A percentile compares a stretch with the other conserved stretches of the same genome.
Evolutionary conservation across 2,329 filamentous ascomycete species (phyloP).

Genomic region (Calonectria hongkongensis): DNA sequence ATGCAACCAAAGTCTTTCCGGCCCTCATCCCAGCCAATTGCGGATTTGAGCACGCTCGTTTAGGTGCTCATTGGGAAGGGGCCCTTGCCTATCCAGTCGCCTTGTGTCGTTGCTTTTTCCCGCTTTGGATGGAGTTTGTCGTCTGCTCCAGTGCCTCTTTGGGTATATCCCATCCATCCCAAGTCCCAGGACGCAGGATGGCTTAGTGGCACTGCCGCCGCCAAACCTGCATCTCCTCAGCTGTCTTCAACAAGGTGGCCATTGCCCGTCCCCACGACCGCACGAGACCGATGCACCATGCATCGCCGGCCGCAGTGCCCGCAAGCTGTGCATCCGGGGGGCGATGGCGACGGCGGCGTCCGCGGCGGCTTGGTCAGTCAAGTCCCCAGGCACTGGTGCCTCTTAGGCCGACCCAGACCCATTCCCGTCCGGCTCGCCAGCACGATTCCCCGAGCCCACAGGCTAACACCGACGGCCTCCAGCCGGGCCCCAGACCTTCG

Average conservation of each 20-base stretch:
- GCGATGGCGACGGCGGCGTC: constrained; percentile 39
- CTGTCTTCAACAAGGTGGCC: constrained; percentile 30
- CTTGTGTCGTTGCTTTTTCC: constrained; percentile 54
- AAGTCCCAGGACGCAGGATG: constrained; percentile 29
- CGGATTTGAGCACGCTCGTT: constrained; percentile 39
- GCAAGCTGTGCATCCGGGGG: constrained; percentile 22
- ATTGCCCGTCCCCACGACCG: constrained; percentile 31
- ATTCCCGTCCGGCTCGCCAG: constrained; percentile 37
- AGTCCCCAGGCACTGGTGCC: constrained; percentile 29
- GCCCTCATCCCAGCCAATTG: constrained; percentile 54
- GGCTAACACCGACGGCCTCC: constrained; percentile 44
- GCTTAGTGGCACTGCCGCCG: constrained; percentile 32
- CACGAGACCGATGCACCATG: constrained; percentile 45
- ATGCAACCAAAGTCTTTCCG: constrained; percentile 45
- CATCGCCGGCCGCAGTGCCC: constrained; percentile 34
- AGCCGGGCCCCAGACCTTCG: constrained; percentile 47
- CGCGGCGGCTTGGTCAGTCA: constrained; percentile 35
- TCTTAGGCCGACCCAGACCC: constrained; percentile 32
- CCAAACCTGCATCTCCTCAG: constrained; percentile 43
- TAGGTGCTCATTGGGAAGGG: constrained; percentile 44
- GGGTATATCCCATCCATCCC: constrained; percentile 29
- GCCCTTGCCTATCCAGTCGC: constrained; percentile 44
- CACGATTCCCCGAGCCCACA: constrained; percentile 45
- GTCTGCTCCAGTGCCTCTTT: constrained; percentile 43
- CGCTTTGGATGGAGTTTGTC: constrained; percentile 52